These are phyloP conservation scores for Vigna reflexopilosa DNA, from an alignment of 306 rosid genomes.

Conservation along the genomic window DNA sequence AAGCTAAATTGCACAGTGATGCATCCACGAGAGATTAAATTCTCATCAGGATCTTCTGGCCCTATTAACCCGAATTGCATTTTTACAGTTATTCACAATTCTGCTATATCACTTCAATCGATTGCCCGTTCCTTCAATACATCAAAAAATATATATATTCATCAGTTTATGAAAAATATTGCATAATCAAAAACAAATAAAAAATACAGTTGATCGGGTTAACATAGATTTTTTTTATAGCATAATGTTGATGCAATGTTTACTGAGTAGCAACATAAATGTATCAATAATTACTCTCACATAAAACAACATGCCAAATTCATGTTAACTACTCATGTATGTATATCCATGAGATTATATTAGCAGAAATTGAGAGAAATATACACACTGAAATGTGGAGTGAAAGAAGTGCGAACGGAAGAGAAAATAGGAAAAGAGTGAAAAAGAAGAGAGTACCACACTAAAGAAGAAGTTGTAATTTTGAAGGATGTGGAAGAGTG, in stretches of 20 bases:
- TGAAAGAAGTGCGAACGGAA: too few relatives aligned
- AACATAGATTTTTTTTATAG: not conserved
- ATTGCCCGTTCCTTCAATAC: not conserved
- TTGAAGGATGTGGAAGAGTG: not conserved
- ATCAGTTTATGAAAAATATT: not conserved
- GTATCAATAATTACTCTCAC: not conserved
- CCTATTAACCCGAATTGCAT: not conserved
- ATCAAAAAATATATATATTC: too few relatives aligned
- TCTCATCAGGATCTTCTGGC: not conserved
- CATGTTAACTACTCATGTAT: too few relatives aligned
- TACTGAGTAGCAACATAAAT: not conserved
- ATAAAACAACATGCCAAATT: too few relatives aligned
- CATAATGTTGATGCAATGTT: not conserved
- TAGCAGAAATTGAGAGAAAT: too few relatives aligned
- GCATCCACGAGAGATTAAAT: not conserved
- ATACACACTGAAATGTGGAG: too few relatives aligned
- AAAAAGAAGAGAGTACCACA: too few relatives aligned
- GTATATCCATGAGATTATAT: not conserved
- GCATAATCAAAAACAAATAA: not conserved
- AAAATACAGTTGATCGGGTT: not conserved
- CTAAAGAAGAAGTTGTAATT: not conserved
- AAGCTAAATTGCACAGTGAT: not conserved
- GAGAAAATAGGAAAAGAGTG: too few relatives aligned
- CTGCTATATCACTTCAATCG: not conserved
- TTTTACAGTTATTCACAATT: not conserved